Evolutionary conservation across 495 filamentous ascomycete genomes (phyloP), one percentile per base, ranked within the genome.

Genomic region (Saxophila tyrrhenica): DNA sequence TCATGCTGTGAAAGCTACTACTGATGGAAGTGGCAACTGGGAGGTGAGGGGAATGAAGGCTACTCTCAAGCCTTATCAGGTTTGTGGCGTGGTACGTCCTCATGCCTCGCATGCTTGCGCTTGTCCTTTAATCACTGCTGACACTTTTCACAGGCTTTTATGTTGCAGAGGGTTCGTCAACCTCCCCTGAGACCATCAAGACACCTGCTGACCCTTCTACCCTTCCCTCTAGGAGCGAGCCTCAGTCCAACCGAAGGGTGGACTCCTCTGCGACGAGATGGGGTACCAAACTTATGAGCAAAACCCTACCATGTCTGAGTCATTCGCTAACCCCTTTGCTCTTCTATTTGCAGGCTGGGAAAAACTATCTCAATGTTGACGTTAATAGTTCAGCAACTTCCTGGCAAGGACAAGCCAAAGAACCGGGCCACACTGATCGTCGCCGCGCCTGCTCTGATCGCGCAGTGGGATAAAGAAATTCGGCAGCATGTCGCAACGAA

Each of bases 241-340:
- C 0, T 23, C 47, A 0, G 24, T 56, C 0, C 50, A 60, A 13
- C 77, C 79, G 0, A 63, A 62, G 21, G 80, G 81, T 0, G 80
- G 82, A 0, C 64, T 85, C 8, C 58, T 78, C 0, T 76, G 74
- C 0, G 81, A 86, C 59, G 64, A 69, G 17, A 85, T 85, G 81
- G 82, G 83, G 0, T 64, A n/a, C n/a, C n/a, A n/a, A n/a, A n/a
- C n/a, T n/a, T n/a, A n/a, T n/a, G n/a, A n/a, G n/a, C n/a, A n/a
- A n/a, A n/a, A n/a, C n/a, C n/a, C n/a, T n/a, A n/a, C n/a, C n/a
- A n/a, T n/a, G n/a, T n/a, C n/a, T n/a, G n/a, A n/a, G n/a, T n/a
- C n/a, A n/a, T n/a, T n/a, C n/a, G n/a, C n/a, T n/a, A n/a, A n/a
- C n/a, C n/a, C n/a, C n/a, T n/a, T n/a, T n/a, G n/a, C n/a, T n/a